Evolutionary conservation across 345 rosid genomes (phyloP), one percentile per base, ranked within the genome.

Genomic region (Passiflora organensis): DNA sequence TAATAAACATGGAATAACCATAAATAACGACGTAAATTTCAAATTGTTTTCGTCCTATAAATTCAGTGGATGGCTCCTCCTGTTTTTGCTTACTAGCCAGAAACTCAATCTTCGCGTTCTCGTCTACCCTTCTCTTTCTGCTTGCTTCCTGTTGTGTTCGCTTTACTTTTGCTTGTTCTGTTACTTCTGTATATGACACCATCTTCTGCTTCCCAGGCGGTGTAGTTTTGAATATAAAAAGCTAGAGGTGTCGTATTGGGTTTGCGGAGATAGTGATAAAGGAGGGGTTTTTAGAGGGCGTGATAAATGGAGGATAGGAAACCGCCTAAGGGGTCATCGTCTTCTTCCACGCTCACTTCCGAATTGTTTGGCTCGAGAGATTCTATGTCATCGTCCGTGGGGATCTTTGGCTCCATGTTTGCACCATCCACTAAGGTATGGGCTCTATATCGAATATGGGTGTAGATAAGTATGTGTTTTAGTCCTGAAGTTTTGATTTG

Each of bases 241-340:
- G 23, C 23, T 4, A 11, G 4, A 22, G n/a, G 6, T 2, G 6
- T 10, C n/a, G 28, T 19, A n/a, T 6, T 10, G 24, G 32, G 12
- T 6, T 13, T 46, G 8, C 13, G 24, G 25, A 56, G 39, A 53
- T 5, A 55, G 38, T 23, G 15, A 32, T 32, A 4, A 0, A 34
- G 45, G 17, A n/a, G n/a, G n/a, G n/a, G n/a, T n/a, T n/a, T n/a
- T n/a, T n/a, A n/a, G n/a, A n/a, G n/a, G n/a, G n/a, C n/a, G n/a
- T n/a, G n/a, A n/a, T n/a, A n/a, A n/a, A 89, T 85, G 95, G 95
- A 85, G 64, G 80, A 74, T 65, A 65, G 69, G 55, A 81, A 77
- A 54, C 79, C 56, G 47, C 78, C 58, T 36, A 56, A 44, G 0
- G 76, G 71, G n/a, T n/a, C n/a, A n/a, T 18, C 32, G 1, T 58